Base-by-base conservation (phyloP, 352 stramenopile genomes). In the Pythium aristosporum region DNA sequence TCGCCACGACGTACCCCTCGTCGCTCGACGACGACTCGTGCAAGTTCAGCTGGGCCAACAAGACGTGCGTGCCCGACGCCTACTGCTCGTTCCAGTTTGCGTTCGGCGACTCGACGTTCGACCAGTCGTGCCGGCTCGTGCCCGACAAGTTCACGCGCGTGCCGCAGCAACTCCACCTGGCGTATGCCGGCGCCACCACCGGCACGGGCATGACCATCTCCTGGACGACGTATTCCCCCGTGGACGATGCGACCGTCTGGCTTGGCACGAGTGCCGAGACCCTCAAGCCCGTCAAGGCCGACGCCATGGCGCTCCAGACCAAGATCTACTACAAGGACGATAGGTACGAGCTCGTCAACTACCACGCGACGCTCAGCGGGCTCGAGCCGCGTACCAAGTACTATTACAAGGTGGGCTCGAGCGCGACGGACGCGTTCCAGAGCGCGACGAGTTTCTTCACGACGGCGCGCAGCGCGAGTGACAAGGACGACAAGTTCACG, bases 271-370 rank as follows among this genome's bases (percentile, higher is more conserved):
- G 21, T n/a, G n/a, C 23, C 6, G 36, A 63, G 18, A 18, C 32
- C 5, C 28, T 74, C n/a, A 25, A 36, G 36, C 58, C 41, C 21
- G n/a, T 53, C 10, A 37, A 42, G 20, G 13, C 2, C 37, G 51
- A 67, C 42, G 16, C 7, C 6, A 46, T 61, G 15, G 11, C 10
- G 5, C 21, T 70, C 18, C 18, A 67, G 36, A 48, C 44, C 16
- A 41, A 49, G 12, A 53, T 63, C 15, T 76, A 76, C 55, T 76
- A 65, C 50, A 11, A 57, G 30, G 53, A 68, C 16, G 59, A 41
- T 44, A 10, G 52, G 13, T 82, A 86, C 65, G 53, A 64, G 20
- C 65, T 83, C 1, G 80, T 67, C 68, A 74, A 71, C 54, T 79
- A 82, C 56, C 74, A 86, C 59, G 74, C 74, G 15, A 72, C 72